Base-by-base conservation (phyloP, 805 yeast species). In the Wickerhamiella spandovensis region DNA sequence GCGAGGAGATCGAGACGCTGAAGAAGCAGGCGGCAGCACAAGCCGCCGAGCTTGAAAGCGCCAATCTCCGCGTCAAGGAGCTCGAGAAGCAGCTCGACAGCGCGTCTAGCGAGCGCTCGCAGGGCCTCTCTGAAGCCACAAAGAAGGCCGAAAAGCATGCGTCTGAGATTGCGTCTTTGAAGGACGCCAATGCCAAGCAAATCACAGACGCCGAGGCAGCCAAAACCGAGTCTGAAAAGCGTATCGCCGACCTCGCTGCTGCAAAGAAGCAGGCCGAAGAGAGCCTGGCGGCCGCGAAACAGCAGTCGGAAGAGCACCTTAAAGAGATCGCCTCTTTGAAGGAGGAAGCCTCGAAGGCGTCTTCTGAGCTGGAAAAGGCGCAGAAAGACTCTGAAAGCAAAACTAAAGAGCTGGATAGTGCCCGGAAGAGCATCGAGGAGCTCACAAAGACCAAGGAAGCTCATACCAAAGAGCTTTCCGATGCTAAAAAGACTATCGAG, bases 341-440 rank as follows among this genome's bases (percentile, higher is more conserved):
- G 41, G 41, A 37, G 6, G n/a, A 37, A 15, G 41, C 21, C 5
- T 8, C 41, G 12, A 17, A 17, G 21, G 10, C 41, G 12, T 3
- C 10, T 8, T n/a, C 20, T 3, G 41, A 37, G 9, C 20, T 37
- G 12, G 41, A 15, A 4, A n/a, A 6, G 12, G 46, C 46, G 15
- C 47, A 52, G 6, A 51, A 54, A 25, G 49, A 53, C 25, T 22
- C 49, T 10, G 53, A 48, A 10, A 47, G 28, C 1, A 46, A 46
- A 15, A 48, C 39, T 21, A 30, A 32, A 5, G 39, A 46, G 22
- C 17, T 35, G 17, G 42, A n/a, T n/a, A n/a, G n/a, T 3, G 35
- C 18, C 13, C 24, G 38, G 7, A 42, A 30, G 43, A 44, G 25
- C n/a, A 4, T 44, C 10, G 44, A 43, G n/a, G n/a, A 44, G 20